Base-by-base conservation (phyloP, 2,329 filamentous ascomycete species). In the Gnomoniopsis smithogilvyi region DNA sequence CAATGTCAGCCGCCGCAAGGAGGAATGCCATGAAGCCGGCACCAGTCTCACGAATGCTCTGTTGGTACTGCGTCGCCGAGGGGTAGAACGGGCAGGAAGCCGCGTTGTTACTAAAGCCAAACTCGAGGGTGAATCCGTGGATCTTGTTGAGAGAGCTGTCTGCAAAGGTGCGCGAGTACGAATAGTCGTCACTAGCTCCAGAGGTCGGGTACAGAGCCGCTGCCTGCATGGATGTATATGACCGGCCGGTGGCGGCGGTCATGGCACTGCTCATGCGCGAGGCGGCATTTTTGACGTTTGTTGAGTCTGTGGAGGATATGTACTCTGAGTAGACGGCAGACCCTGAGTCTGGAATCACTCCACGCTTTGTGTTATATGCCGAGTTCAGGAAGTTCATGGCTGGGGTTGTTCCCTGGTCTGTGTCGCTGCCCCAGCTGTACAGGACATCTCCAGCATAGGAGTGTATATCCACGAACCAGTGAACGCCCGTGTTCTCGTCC, bases 401-500 rank as follows among this genome's bases (percentile, higher is more conserved):
- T 0, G 76, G 66, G 49, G 75, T 73, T 0, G 68, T 73, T 54
- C 70, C 71, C 69, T 85, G 82, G 58, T 78, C 72, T 50, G 79
- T 74, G 63, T 85, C 82, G 62, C 81, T 79, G 22, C 83, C 82
- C 82, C 82, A 86, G 56, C 73, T 76, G 69, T 84, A 85, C 15
- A 86, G 69, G 19, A 86, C 72, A 34, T 78, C 72, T 2, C 79
- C 80, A 0, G 75, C 73, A 30, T 74, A 80, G 1, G 81, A 83
- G 73, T 86, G 83, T 48, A 86, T 73, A 63, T 86, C 83, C 60
- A 85, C 70, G 67, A 83, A 83, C 81, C 82, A 86, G 30, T 78
- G 74, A 49, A 86, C 70, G 48, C 76, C 76, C 51, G 72, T 68
- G 68, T 78, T 80, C 30, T 74, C 72, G 63, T 80, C 75, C 66